These are phyloP conservation scores for Globisporangium nunn DNA, from an alignment of 352 stramenopile genomes.

Conservation along the genomic window DNA sequence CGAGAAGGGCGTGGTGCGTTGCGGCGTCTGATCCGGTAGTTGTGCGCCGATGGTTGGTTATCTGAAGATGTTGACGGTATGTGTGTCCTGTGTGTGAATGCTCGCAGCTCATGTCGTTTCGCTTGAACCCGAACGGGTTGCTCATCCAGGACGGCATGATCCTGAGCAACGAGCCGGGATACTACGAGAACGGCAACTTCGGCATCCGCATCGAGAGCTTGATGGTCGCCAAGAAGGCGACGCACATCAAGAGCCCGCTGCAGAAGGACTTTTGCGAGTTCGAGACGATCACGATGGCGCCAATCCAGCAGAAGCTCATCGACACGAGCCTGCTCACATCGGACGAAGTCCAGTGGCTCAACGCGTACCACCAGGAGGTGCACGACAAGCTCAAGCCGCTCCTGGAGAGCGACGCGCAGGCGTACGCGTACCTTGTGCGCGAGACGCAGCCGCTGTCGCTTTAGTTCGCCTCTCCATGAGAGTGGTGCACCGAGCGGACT, in stretches of 20 bases:
- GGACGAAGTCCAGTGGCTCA: conserved; percentile 94
- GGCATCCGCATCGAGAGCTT: conserved; percentile 99
- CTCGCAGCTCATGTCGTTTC: conserved; percentile 71
- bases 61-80: background rate
- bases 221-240: conserved; percentile 88
- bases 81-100: background rate
- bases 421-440: conserved; percentile 66
- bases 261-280: conserved; percentile 93
- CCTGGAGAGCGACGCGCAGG: conserved; percentile 53
- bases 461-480: background rate
- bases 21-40: conserved; percentile 1
- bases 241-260: conserved; percentile 55
- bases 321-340: conserved; percentile 87
- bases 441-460: conserved; percentile 61
- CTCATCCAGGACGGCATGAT: conserved; percentile 94
- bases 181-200: conserved; percentile 96
- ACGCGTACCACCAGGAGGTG: conserved; percentile 91
- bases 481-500: background rate
- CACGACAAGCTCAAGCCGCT: conserved; percentile 89
- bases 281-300: conserved; percentile 95
- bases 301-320: conserved; percentile 98
- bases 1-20: conserved; percentile 82
- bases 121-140: conserved; percentile 69
- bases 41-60: background rate
- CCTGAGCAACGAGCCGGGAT: conserved; percentile 97